These are phyloP conservation scores for Starmerella scarabaei DNA, from an alignment of 805 yeast species.

Conservation along the genomic window DNA sequence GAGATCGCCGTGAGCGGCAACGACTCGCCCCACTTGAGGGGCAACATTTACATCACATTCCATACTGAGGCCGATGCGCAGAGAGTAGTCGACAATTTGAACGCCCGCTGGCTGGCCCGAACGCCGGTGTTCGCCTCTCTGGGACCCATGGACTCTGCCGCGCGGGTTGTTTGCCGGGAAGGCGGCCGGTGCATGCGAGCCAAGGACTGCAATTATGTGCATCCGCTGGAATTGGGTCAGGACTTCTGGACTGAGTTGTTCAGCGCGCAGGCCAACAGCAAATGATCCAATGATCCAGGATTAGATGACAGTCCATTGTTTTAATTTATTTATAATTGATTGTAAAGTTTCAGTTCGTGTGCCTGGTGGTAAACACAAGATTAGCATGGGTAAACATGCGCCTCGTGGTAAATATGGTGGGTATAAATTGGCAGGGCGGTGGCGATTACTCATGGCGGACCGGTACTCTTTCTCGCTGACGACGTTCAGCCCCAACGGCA, in stretches of 20 bases:
- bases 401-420: too few relatives aligned
- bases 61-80: slow-evolving; percentile 43
- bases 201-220: slow-evolving; percentile 78
- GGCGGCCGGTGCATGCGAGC: slow-evolving; percentile 63
- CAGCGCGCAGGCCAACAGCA: slow-evolving; percentile 30
- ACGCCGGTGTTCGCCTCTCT: slow-evolving; percentile 69
- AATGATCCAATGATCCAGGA: too few relatives aligned
- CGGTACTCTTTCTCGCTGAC: slow-evolving; percentile 95
- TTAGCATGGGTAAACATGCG: too few relatives aligned
- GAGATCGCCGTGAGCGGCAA: slow-evolving; percentile 71
- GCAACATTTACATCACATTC: slow-evolving; percentile 70
- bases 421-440: too few relatives aligned
- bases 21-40: slow-evolving; percentile 66
- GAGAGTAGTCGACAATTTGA: slow-evolving; percentile 46
- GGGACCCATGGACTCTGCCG: slow-evolving; percentile 59
- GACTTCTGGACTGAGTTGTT: slow-evolving; percentile 34
- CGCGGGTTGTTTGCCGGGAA: slow-evolving; percentile 62
- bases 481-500: slow-evolving; percentile 96
- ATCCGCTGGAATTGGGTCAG: slow-evolving; percentile 45
- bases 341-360: too few relatives aligned
- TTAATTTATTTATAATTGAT: too few relatives aligned
- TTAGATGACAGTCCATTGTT: too few relatives aligned
- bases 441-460: slow-evolving; percentile 98
- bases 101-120: slow-evolving; percentile 69
- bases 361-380: too few relatives aligned